These are phyloP conservation scores for Melastoma malabathricum DNA, from an alignment of 345 rosid species.

Conservation along the genomic window DNA sequence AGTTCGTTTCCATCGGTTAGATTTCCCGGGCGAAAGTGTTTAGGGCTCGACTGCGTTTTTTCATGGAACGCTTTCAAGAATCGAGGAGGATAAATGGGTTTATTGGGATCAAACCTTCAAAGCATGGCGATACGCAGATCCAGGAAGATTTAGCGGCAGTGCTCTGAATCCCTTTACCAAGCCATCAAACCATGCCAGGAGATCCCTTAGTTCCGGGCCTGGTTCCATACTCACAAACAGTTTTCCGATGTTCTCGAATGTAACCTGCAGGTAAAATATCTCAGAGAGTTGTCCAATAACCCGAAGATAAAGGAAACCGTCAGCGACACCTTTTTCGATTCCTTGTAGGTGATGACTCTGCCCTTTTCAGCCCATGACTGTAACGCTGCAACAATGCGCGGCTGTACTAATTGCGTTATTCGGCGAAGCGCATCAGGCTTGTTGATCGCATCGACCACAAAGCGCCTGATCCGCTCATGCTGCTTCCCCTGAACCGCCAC, in stretches of 20 bases:
- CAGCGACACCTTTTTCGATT: constrained; percentile 13
- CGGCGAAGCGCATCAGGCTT: constrained; percentile 14
- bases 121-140: constrained; percentile 19
- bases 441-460: constrained; percentile 11
- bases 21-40: too few relatives aligned
- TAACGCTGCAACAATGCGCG: constrained; percentile 14
- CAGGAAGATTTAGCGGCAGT: constrained; percentile 22
- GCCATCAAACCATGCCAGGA: constrained; percentile 10
- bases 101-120: constrained; percentile 13
- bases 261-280: constrained; percentile 7
- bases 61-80: too few relatives aligned
- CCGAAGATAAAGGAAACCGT: not conserved
- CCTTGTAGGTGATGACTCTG: constrained; percentile 8
- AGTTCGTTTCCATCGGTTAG: too few relatives aligned
- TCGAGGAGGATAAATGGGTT: not conserved
- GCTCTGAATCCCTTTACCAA: constrained; percentile 19
- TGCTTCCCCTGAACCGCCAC: constrained; percentile 7
- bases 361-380: constrained; percentile 18
- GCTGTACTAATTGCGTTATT: constrained; percentile 11
- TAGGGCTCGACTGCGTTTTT: too few relatives aligned
- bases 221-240: constrained; percentile 23
- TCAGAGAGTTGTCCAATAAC: not conserved
- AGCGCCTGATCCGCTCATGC: constrained; percentile 16
- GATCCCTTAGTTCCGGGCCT: constrained; percentile 13
- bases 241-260: constrained; percentile 22